Conservation (phyloP, 495 filamentous ascomycete species). For the Penicillium steckii region DNA sequence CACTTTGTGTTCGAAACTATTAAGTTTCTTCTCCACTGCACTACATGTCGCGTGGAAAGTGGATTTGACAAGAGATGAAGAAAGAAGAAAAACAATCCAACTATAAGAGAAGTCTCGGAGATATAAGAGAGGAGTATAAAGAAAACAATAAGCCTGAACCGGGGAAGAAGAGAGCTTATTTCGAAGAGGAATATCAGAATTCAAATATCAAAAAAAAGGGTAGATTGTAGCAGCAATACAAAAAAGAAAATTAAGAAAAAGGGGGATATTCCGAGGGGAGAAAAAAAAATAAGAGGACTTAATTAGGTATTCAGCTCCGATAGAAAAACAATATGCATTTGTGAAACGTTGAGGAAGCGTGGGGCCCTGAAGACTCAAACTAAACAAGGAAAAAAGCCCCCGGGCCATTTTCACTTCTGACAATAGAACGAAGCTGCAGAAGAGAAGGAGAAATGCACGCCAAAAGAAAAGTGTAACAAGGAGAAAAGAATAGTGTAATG, state of each 20-base stretch:
- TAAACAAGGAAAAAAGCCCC: background rate
- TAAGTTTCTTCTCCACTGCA: background rate
- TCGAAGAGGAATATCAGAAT: too few species aligned
- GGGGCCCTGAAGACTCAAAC: background rate
- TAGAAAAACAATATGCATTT: background rate
- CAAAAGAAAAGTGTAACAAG: background rate
- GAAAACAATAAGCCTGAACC: background rate
- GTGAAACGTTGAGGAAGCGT: background rate
- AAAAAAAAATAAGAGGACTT: background rate
- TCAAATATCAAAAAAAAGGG: background rate
- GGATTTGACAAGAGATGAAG: background rate
- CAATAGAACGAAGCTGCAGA: background rate
- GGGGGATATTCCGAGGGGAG: background rate
- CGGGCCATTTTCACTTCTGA: background rate
- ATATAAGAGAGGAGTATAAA: background rate
- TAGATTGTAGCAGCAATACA: too few species aligned
- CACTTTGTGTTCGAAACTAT: background rate
- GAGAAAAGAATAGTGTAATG: too few species aligned
- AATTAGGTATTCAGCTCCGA: slow-evolving; percentile 2
- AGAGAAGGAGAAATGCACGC: background rate
- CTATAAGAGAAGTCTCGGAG: background rate
- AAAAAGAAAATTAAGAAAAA: background rate
- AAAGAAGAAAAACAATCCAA: too few species aligned
- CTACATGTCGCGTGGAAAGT: background rate
- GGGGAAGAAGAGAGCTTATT: too few species aligned